These are phyloP conservation scores for Linum trigynum DNA, from an alignment of 345 rosid species.

Conservation along the genomic window DNA sequence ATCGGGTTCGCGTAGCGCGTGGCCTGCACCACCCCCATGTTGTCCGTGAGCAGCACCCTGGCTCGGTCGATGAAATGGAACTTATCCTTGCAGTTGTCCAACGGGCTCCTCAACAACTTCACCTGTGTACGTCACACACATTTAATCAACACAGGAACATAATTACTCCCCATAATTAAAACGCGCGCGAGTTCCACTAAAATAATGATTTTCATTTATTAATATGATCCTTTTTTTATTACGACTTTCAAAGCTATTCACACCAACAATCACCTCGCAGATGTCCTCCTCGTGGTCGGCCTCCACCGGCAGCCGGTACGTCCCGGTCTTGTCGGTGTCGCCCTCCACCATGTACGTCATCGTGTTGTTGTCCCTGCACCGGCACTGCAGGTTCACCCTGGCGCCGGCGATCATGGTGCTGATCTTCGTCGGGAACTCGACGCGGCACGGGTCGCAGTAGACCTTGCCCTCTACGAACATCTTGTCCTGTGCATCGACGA, in stretches of 20 bases:
- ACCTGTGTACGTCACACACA: no score
- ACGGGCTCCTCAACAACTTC: constrained; percentile 3
- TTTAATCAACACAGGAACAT: no score
- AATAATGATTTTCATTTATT: no score
- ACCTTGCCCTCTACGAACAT: constrained; percentile 20
- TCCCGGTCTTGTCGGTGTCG: background rate
- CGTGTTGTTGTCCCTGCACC: background rate
- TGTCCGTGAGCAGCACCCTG: constrained; percentile 13
- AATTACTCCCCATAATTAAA: no score
- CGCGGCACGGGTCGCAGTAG: constrained; percentile 21
- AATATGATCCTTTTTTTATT: no score
- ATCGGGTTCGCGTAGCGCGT: constrained; percentile 14
- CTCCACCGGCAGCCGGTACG: constrained; percentile 10
- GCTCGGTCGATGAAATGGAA: constrained; percentile 7
- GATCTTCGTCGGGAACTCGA: constrained; percentile 11
- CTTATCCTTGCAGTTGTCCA: constrained; percentile 10
- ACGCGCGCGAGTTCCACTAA: no score
- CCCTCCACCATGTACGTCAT: constrained; percentile 2
- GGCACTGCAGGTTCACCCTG: background rate
- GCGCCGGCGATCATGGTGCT: background rate
- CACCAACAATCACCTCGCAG: background rate
- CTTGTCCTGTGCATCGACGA: background rate
- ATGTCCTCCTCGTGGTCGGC: constrained; percentile 19
- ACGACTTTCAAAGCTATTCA: no score
- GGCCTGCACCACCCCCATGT: constrained; percentile 16